Conservation (phyloP, 768 basidiomycete species). For the Boletus pseudopeckii region DNA sequence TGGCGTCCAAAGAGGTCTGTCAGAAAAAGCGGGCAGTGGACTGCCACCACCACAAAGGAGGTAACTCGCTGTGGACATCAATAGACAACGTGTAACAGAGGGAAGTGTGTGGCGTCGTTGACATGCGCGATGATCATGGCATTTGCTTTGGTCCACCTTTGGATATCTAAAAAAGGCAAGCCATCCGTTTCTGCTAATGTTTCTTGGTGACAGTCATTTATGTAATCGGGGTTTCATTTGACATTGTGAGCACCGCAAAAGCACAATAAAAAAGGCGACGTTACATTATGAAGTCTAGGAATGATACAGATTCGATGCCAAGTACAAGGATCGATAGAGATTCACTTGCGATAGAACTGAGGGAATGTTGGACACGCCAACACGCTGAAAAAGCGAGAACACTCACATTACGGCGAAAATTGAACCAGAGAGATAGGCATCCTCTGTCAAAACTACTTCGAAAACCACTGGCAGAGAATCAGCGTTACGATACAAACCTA, state of each 20-base stretch:
- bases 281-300: constrained; percentile 28
- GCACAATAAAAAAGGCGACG: constrained; percentile 13
- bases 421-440: constrained; percentile 94
- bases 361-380: constrained; percentile 17
- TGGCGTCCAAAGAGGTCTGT: constrained; percentile 6
- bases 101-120: constrained; percentile 6
- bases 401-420: constrained; percentile 89
- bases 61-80: constrained; percentile 5
- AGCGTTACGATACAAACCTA: constrained; percentile 14
- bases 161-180: constrained; percentile 14
- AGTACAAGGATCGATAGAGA: constrained; percentile 16
- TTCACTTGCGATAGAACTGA: constrained; percentile 81
- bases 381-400: constrained; percentile 3
- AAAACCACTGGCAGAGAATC: constrained; percentile 66
- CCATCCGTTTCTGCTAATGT: constrained; percentile 7
- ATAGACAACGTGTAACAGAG: background rate
- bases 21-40: constrained; percentile 21
- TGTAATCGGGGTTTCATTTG: constrained; percentile 10
- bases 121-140: background rate
- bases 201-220: constrained; percentile 5
- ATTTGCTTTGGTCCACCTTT: constrained; percentile 3
- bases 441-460: constrained; percentile 96
- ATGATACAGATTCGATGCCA: constrained; percentile 20
- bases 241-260: constrained; percentile 16
- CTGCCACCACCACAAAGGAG: constrained; percentile 16